A percentile compares a stretch with the other conserved stretches of the same genome.
phyloP scores from a whole-genome alignment of 768 basidiomycete genomes.

The Termitomyces sp. region DNA sequence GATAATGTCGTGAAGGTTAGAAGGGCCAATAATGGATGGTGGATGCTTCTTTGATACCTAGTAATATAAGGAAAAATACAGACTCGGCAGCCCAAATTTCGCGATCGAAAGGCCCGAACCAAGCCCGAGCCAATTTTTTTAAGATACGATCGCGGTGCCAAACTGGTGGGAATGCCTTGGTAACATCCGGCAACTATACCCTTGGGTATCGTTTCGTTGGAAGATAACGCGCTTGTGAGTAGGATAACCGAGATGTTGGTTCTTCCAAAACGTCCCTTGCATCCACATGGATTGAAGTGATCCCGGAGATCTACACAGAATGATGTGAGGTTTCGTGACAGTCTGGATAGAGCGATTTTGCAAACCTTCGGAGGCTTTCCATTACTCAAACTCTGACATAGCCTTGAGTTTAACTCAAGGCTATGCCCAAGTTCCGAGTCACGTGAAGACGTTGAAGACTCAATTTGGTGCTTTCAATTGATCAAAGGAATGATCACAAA shows the following conservation, averaged over 20 bases:
- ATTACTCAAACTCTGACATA: too few species aligned
- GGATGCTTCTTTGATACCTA: not conserved
- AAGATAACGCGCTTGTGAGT: not conserved
- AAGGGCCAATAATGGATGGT: not conserved
- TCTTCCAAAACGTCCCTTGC: not conserved
- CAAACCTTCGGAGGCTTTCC: too few species aligned
- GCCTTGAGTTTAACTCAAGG: too few species aligned
- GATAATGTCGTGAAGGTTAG: not conserved
- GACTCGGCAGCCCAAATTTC: not conserved
- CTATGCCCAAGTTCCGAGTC: not conserved
- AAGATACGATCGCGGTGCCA: not conserved
- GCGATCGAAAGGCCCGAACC: conserved; percentile 2
- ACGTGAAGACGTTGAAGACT: not conserved
- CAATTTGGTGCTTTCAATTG: not conserved
- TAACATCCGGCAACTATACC: not conserved
- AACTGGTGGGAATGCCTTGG: not conserved
- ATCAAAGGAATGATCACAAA: not conserved
- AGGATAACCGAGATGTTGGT: not conserved
- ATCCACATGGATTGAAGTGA: not conserved
- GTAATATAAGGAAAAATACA: conserved; percentile 2
- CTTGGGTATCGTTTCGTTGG: not conserved
- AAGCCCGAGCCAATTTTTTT: not conserved
- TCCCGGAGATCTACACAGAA: not conserved
- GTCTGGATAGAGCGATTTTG: too few species aligned
- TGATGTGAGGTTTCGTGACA: not conserved